Conservation (phyloP, 2,329 filamentous ascomycete species). For the Ophiostoma novo-ulmi region DNA sequence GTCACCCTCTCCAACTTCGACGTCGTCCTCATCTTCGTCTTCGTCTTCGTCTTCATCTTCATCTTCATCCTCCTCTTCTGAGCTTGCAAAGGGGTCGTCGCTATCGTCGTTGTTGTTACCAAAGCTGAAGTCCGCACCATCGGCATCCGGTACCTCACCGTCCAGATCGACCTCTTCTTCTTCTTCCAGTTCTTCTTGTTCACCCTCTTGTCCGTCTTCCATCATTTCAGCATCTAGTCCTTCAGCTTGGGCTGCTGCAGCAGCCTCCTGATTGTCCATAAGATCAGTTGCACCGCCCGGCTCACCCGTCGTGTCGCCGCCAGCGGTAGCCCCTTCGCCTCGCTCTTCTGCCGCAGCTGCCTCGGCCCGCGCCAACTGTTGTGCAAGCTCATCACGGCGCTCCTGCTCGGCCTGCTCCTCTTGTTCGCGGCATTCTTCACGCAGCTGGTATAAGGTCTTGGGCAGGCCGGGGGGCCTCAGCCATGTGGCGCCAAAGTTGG, state of each 20-base stretch:
- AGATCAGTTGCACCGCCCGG: slow-evolving; percentile 56
- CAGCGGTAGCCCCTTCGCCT: slow-evolving; percentile 41
- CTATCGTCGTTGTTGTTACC: slow-evolving; percentile 42
- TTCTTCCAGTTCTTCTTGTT: slow-evolving; percentile 45
- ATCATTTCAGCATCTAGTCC: slow-evolving; percentile 39
- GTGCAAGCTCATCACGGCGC: slow-evolving; percentile 62
- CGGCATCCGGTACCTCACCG: slow-evolving; percentile 67
- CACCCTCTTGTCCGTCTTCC: slow-evolving; percentile 40
- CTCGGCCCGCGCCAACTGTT: slow-evolving; percentile 58
- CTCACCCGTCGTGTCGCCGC: slow-evolving; percentile 61
- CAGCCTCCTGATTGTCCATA: slow-evolving; percentile 17
- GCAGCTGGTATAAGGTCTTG: slow-evolving; percentile 85
- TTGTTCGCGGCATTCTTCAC: slow-evolving; percentile 82
- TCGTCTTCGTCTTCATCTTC: slow-evolving; percentile 42
- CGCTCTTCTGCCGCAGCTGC: slow-evolving; percentile 13
- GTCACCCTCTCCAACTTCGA: slow-evolving; percentile 31
- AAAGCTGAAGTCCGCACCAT: slow-evolving; percentile 49
- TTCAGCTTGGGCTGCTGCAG: slow-evolving; percentile 9
- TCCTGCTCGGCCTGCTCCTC: slow-evolving; percentile 77
- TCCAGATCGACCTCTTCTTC: slow-evolving; percentile 60
- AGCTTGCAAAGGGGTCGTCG: slow-evolving; percentile 32
- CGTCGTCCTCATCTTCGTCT: slow-evolving; percentile 30
- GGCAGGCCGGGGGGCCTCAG: slow-evolving; percentile 79
- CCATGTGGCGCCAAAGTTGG: slow-evolving; percentile 85
- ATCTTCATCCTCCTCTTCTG: slow-evolving; percentile 35